These are phyloP conservation scores for Aureobasidium sp. DNA, from an alignment of 2,329 filamentous ascomycete genomes.

Conservation along the genomic window DNA sequence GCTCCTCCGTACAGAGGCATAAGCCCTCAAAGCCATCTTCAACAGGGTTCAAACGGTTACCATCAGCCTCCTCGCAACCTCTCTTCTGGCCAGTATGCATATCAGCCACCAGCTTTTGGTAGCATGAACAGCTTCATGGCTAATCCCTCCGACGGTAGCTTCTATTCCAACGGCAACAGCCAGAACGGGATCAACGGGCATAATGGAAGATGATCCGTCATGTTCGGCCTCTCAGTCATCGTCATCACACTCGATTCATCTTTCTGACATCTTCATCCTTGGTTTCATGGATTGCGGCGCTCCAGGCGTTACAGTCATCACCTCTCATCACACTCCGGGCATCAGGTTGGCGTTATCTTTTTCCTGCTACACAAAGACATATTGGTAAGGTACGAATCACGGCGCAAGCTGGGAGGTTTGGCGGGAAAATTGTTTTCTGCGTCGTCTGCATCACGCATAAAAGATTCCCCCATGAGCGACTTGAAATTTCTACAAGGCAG, in stretches of 20 bases:
- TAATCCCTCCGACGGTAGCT: background rate
- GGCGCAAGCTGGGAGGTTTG: conserved; percentile 8
- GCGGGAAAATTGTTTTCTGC: conserved; percentile 1
- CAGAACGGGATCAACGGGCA: background rate
- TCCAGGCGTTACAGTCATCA: background rate
- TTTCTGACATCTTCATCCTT: conserved; percentile 4
- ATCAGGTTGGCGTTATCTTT: conserved; percentile 4
- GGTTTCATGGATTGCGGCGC: background rate
- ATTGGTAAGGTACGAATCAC: conserved; percentile 5
- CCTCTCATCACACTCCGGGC: conserved; percentile 2
- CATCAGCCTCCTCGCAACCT: background rate
- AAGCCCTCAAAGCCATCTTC: background rate
- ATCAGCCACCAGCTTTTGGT: background rate
- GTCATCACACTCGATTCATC: background rate
- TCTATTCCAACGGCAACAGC: background rate
- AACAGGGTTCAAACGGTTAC: background rate
- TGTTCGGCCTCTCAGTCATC: background rate
- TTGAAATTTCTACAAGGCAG: background rate
- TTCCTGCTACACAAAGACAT: conserved; percentile 6
- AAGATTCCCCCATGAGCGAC: conserved; percentile 7
- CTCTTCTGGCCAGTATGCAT: background rate
- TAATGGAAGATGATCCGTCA: background rate
- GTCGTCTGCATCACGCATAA: conserved; percentile 2
- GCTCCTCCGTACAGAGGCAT: background rate
- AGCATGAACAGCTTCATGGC: conserved; percentile 7